Evolutionary conservation across 192 early-diverging fungal genomes (phyloP), one percentile per base, ranked within the genome.

Genomic region (Backusella morwellensis): DNA sequence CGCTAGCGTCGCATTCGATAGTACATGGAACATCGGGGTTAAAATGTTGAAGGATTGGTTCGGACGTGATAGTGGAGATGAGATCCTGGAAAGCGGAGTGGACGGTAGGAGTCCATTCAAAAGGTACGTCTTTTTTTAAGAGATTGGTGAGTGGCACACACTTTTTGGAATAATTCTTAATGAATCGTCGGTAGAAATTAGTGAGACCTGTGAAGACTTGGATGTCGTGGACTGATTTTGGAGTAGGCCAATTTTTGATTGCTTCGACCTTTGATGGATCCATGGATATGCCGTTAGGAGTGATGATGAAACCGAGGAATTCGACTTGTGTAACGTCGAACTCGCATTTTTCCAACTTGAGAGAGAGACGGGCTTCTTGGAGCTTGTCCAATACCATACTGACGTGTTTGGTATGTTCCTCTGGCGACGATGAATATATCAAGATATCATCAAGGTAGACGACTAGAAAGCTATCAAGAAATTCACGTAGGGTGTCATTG

Each of bases 111-210:
- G 63, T 40, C 70, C 77, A 78, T 1, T 15, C 11, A 38, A 78
- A 66, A 0, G 36, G 23, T 2, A 36, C 5, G 1, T 59, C n/a
- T 50, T 78, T 78, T 26, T 73, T 63, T 3, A 80, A 15, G 8
- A 85, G 52, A 0, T 26, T 15, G 0, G 75, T 85, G 0, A 82
- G 19, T 1, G 81, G 84, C 0, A 42, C 29, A 8, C 66, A 42
- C 3, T 80, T 21, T 6, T 67, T 26, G 0, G 78, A 44, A 26
- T 76, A 85, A 1, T 70, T 14, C 0, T 67, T 54, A 6, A 82
- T 80, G 23, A 85, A 85, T 0, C 54, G 59, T 0, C 70, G 44
- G 19, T 80, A 82, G 21, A 75, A 84, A 35, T 79, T 82, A 0
- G 77, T 63, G 3, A 82, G 26, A 0, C 83, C 80, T 0, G 82